Conservation (phyloP, 257 asterid species). For the Lycium barbarum region DNA sequence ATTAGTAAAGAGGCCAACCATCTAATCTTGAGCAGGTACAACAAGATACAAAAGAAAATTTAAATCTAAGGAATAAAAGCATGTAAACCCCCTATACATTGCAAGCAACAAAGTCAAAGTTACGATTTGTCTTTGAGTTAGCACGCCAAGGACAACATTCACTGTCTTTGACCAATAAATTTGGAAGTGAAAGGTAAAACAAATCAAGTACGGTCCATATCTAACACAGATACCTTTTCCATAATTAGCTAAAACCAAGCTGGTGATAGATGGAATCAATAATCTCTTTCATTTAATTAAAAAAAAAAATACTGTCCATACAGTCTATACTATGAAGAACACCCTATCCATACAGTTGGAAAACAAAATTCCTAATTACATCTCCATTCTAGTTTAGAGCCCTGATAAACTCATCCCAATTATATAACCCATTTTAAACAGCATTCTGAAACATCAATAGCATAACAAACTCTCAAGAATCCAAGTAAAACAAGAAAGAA, state of each 20-base stretch:
- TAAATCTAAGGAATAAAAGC: not conserved
- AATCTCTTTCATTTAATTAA: not conserved
- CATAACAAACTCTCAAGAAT: not conserved
- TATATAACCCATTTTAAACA: not conserved
- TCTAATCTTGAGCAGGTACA: too few species aligned
- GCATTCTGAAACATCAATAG: not conserved
- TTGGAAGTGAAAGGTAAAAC: not conserved
- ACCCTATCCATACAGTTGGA: too few species aligned
- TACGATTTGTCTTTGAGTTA: not conserved
- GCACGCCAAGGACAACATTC: not conserved
- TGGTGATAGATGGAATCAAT: not conserved
- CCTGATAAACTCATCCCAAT: not conserved
- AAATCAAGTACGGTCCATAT: not conserved
- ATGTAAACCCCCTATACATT: not conserved
- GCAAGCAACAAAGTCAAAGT: not conserved
- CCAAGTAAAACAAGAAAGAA: not conserved
- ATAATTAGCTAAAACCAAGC: not conserved
- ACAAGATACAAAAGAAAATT: too few species aligned
- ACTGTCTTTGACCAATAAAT: not conserved
- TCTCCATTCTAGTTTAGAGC: not conserved
- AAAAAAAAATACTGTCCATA: not conserved
- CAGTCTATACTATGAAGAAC: not conserved
- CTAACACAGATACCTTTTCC: too few species aligned
- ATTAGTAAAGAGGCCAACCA: too few species aligned
- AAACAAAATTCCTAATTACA: not conserved